Base-by-base conservation (phyloP, 371 early-diverging fungal genomes). In the Mucor circinelloides region DNA sequence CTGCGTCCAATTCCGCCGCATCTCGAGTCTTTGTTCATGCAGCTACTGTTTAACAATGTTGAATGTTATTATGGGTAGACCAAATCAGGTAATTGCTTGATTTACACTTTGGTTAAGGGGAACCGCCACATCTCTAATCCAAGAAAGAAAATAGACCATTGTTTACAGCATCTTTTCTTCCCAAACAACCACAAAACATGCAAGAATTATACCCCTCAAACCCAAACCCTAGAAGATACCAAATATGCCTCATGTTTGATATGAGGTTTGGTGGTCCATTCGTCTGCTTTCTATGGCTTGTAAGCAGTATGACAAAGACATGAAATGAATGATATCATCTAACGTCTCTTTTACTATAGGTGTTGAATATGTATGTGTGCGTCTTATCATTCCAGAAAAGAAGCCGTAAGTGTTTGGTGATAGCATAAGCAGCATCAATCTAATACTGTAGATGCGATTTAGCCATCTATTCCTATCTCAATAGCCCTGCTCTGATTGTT, bases 391-490 rank as follows among this genome's bases (percentile, higher is more conserved):
- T 65, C 58, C 66, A 58, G 48, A 48, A 25, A 15, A 57, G 48
- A 30, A 65, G 66, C 27, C 59, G 66, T 65, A 65, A 65, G 48
- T 44, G 32, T n/a, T 23, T 40, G 13, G 19, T 21, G 12, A 13
- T 55, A 27, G 25, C 2, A 15, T 10, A 40, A 40, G 46, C 46
- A 23, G 9, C 2, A 48, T 8, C 6, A 42, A 44, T 12, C 25
- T 50, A 8, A 50, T 8, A 25, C n/a, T n/a, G n/a, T 23, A 36
- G 12, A 13, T 13, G 13, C 13, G 36, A 7, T 50, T 34, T 61
- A 81, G 82, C 80, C 1, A 46, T 82, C 10, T 82, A 70, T 63
- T 79, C 82, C 10, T 71, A 79, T 50, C 56, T 79, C 15, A 66
- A 79, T 38, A 23, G 57, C 10, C 32, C 63, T 15, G 71, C 75